These are phyloP conservation scores for Jasminum sambac DNA, from an alignment of 257 asterid species.

Conservation along the genomic window DNA sequence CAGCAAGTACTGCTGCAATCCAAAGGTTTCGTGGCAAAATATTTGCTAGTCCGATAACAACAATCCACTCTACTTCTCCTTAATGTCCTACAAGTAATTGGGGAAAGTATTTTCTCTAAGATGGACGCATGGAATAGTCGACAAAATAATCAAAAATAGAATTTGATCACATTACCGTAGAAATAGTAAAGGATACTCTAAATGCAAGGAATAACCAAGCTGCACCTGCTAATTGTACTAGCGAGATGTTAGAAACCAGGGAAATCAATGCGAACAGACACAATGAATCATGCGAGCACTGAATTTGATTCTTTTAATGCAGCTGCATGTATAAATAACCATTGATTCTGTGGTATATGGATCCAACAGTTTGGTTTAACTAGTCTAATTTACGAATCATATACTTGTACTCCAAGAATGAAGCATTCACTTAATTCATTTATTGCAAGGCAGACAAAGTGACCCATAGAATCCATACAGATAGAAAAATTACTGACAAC, in stretches of 20 bases:
- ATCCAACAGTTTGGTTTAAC: no score
- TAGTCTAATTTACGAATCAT: no score
- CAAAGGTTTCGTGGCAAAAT: not conserved
- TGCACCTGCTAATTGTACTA: no score
- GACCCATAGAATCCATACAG: no score
- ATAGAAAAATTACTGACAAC: no score
- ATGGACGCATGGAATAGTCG: not conserved
- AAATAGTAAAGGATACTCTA: no score
- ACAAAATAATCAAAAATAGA: not conserved
- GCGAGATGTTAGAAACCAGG: no score
- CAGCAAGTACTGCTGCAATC: not conserved
- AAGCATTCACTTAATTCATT: no score
- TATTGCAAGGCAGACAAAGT: no score
- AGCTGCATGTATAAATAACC: conserved; percentile 65
- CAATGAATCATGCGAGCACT: conserved; percentile 67
- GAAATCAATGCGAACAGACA: conserved; percentile 46
- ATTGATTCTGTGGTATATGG: no score
- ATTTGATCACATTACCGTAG: not conserved
- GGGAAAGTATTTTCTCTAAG: not conserved
- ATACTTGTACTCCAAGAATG: no score
- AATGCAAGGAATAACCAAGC: no score
- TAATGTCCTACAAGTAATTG: not conserved
- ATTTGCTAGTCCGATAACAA: not conserved
- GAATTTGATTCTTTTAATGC: conserved; percentile 75
- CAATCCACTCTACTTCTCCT: not conserved